Percentiles rank a stretch among this genome's conserved stretches.
Evolutionary conservation across 208 protist species (phyloP).

Genomic region (Trypanosoma scelopori): DNA sequence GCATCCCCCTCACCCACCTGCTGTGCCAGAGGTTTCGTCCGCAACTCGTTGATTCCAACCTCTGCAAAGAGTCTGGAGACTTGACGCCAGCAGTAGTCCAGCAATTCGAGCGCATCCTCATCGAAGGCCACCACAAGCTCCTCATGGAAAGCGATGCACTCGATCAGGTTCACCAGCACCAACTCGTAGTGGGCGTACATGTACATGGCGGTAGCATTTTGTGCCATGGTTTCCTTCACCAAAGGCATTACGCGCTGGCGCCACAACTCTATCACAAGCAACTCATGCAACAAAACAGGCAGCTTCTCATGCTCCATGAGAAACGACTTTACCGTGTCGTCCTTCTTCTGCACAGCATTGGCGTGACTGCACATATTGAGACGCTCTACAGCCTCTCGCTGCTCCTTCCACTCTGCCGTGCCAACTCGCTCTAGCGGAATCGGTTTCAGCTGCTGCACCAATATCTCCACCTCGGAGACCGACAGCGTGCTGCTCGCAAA

Average conservation of each 20-base stretch:
- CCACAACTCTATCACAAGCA: constrained; percentile 87
- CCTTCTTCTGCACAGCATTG: constrained; percentile 79
- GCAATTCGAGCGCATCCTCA: constrained; percentile 87
- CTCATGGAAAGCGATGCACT: constrained; percentile 87
- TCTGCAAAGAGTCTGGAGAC: constrained; percentile 71
- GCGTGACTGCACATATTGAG: constrained; percentile 92
- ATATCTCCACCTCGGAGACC: constrained; percentile 64
- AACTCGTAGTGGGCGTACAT: constrained; percentile 85
- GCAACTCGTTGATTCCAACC: constrained; percentile 37
- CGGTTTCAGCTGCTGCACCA: constrained; percentile 63
- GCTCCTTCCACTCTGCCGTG: constrained; percentile 73
- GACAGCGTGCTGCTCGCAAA: constrained; percentile 56
- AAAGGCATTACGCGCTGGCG: constrained; percentile 70
- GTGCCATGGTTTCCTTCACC: constrained; percentile 41
- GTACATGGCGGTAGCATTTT: constrained; percentile 76
- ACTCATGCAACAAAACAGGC: constrained; percentile 71
- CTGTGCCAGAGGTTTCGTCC: constrained; percentile 3
- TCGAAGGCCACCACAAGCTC: constrained; percentile 71
- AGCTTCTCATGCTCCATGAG: constrained; percentile 82
- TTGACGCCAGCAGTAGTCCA: constrained; percentile 91
- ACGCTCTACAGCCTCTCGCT: constrained; percentile 73
- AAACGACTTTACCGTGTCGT: constrained; percentile 86
- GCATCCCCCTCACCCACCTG: constrained; percentile 19
- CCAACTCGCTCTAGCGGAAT: constrained; percentile 68
- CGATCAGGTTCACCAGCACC: constrained; percentile 86